Base-by-base conservation (phyloP, 1,284 basidiomycete species). In the Cystobasidium slooffiae region DNA sequence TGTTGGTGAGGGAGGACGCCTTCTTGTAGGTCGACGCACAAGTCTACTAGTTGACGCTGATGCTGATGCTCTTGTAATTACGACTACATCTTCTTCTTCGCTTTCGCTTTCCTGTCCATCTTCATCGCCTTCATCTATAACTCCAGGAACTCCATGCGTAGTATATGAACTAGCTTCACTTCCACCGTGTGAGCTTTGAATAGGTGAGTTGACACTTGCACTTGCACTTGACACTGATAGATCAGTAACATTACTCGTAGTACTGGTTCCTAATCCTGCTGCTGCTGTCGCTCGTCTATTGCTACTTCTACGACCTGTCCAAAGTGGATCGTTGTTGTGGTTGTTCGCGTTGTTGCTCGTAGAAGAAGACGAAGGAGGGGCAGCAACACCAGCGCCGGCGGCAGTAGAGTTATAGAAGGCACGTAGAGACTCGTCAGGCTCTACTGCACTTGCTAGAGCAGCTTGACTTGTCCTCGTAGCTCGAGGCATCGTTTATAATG, bases 151-250 rank as follows among this genome's bases (percentile, higher is more conserved):
- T 18, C 24, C 61, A 20, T 61, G 43, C 3, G 61, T 64, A 31
- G 61, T 61, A 43, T 72, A 72, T 16, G 52, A 58, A 31, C 51
- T 51, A 37, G 69, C 69, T 37, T 72, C 69, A 22, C 59, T 63
- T 18, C 44, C 59, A 20, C 24, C 69, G n/a, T 58, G 58, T 43
- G 69, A 72, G 61, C 69, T 72, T 37, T 58, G 56, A 16, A 53
- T 22, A 6, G 69, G 69, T 12, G 69, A 72, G 20, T 51, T 72
- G 22, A 72, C 39, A 16, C 52, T 58, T 16, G 43, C 64, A 49
- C 53, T 68, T 49, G 56, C 56, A 18, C 37, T 41, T 8, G 69
- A 67, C 10, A 52, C 49, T 7, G 64, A 67, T 6, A 39, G 46
- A 31, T 67, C 64, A 14, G 64, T 52, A 12, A 53, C 43, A n/a